These are phyloP conservation scores for Coemansia sp. DNA, from an alignment of 192 early-diverging fungal species.

Conservation along the genomic window DNA sequence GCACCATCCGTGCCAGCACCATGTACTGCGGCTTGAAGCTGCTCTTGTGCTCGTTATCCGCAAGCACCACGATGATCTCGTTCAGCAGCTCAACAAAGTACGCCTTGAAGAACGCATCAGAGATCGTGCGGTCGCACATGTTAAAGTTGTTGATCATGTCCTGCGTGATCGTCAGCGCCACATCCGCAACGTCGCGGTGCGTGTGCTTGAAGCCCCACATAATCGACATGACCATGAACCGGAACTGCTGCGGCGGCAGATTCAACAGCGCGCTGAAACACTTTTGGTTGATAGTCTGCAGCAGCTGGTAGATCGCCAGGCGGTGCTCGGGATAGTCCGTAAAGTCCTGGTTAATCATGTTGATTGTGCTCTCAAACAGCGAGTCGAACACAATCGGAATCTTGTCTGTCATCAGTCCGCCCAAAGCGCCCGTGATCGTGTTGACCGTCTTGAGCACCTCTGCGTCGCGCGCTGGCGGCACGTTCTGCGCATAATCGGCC, in stretches of 20 bases:
- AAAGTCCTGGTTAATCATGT: conserved; percentile 99
- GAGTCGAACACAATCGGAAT: conserved; percentile 86
- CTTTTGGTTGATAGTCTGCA: conserved; percentile 84
- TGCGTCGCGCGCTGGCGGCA: conserved; percentile 88
- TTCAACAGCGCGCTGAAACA: conserved; percentile 93
- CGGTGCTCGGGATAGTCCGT: conserved; percentile 97
- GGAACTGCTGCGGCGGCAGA: conserved; percentile 82
- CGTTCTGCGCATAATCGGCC: conserved; percentile 83
- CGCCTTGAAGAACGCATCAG: conserved; percentile 86
- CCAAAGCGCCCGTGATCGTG: conserved; percentile 78
- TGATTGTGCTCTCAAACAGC: conserved; percentile 94
- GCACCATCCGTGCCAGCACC: conserved; percentile 89
- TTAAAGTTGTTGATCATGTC: conserved; percentile 89
- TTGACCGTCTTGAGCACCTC: conserved; percentile 94
- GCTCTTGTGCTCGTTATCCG: conserved; percentile 95
- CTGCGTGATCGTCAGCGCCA: conserved; percentile 80
- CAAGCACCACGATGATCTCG: conserved; percentile 96
- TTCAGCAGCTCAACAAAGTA: conserved; percentile 91
- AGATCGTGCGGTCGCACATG: conserved; percentile 67
- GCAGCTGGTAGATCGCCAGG: conserved; percentile 88
- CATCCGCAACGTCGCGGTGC: conserved; percentile 95
- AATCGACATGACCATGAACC: conserved; percentile 90
- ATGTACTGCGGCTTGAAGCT: conserved; percentile 92
- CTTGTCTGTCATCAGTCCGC: conserved; percentile 75
- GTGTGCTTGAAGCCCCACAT: conserved; percentile 99